Evolutionary conservation across 371 early-diverging fungal species (phyloP).

Genomic region (Fennellomyces sp.): DNA sequence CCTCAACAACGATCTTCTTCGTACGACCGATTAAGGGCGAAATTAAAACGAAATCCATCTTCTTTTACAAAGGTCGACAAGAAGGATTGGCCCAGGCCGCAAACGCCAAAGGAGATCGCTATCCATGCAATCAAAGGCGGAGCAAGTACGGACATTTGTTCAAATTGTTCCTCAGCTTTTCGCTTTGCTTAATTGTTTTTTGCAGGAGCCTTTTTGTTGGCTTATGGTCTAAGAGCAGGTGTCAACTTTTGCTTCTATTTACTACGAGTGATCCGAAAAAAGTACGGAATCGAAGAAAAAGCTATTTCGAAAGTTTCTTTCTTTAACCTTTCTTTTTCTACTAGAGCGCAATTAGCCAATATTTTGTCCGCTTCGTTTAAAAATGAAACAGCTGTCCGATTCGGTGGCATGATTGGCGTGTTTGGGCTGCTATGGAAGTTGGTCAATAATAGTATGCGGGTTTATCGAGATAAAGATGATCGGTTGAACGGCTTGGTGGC

Average conservation of each 20-base stretch:
- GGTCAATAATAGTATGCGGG: conserved; percentile 67
- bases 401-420: conserved; percentile 73
- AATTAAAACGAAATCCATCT: conserved; percentile 39
- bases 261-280: conserved; percentile 44
- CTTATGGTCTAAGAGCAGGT: conserved; percentile 50
- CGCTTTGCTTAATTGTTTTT: background rate
- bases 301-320: background rate
- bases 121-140: conserved; percentile 54
- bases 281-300: conserved; percentile 26
- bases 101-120: conserved; percentile 30
- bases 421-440: conserved; percentile 80
- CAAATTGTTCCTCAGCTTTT: no score
- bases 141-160: conserved; percentile 48
- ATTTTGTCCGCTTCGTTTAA: conserved; percentile 52
- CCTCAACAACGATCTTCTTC: conserved; percentile 22
- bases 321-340: background rate
- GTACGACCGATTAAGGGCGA: conserved; percentile 42
- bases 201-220: conserved; percentile 49
- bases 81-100: conserved; percentile 44
- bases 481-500: conserved; percentile 61
- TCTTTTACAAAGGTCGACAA: conserved; percentile 24
- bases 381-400: conserved; percentile 60
- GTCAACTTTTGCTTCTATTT: conserved; percentile 54
- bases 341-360: conserved; percentile 47
- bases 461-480: conserved; percentile 61